A percentile compares a stretch with the other conserved stretches of the same genome.
Conservation (phyloP, 2,329 filamentous ascomycete species). For the Beauveria asiatica region DNA sequence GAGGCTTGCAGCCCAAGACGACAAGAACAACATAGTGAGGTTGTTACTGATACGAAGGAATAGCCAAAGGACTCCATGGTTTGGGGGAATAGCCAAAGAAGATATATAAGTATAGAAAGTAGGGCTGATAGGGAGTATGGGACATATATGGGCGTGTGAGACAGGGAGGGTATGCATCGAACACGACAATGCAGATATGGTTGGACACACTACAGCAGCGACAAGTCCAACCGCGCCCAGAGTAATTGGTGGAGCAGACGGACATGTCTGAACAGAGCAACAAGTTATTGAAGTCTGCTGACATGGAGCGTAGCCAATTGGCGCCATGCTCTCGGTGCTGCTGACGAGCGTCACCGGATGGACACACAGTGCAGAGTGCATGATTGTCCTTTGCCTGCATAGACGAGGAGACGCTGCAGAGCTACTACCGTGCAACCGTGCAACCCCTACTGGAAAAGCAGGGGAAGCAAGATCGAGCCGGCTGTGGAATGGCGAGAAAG, state of each 20-base stretch:
- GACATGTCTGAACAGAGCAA: background rate
- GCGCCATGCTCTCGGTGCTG: background rate
- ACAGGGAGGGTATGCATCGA: background rate
- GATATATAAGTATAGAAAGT: background rate
- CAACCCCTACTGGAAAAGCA: background rate
- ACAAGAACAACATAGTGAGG: background rate
- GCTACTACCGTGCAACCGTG: background rate
- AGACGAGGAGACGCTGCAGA: background rate
- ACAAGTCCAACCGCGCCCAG: background rate
- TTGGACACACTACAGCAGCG: background rate
- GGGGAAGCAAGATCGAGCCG: background rate
- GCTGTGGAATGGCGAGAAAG: background rate
- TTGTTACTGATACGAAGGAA: background rate
- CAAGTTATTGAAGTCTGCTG: background rate
- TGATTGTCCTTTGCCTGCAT: slow-evolving; percentile 1
- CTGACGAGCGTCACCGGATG: background rate
- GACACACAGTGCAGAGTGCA: background rate
- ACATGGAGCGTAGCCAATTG: background rate
- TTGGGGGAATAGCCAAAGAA: background rate
- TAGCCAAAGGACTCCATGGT: background rate
- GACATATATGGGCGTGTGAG: background rate
- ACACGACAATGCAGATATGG: background rate
- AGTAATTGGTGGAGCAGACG: background rate
- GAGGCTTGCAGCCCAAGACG: background rate
- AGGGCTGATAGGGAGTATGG: background rate